Evolutionary conservation across 495 filamentous ascomycete genomes (phyloP), one percentile per base, ranked within the genome.

Genomic region (Chaetomidium leptoderma): DNA sequence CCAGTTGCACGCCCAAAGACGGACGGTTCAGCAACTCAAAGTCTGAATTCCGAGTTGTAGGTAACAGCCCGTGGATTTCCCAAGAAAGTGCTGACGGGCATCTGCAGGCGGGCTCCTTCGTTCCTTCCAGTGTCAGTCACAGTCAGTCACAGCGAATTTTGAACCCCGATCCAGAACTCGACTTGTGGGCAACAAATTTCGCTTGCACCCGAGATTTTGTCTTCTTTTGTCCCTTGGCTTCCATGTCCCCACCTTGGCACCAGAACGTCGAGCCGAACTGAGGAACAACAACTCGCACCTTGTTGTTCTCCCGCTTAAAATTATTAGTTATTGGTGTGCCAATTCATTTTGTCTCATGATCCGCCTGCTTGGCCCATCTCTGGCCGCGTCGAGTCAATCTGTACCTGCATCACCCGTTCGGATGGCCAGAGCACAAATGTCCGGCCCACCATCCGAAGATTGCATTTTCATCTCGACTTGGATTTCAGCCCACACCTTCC

Each of bases 391-490:
- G 23, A 23, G 10, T 23, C 32, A 57, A 57, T 61, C 43, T 61
- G 62, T 64, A 58, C 62, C 58, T 61, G 62, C 62, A 21, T 61
- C 49, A n/a, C 42, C 55, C 43, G 45, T 27, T 32, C 11, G 37
- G 16, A 17, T 37, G 35, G n/a, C 16, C 60, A 29, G 19, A 24
- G 16, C 45, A 24, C 44, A n/a, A n/a, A 30, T 26, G 27, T 27
- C 48, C 46, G 30, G 33, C 39, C 53, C 53, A 40, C 32, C 45
- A 39, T 53, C 53, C 54, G 44, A 40, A 21, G 29, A 47, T 55
- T 55, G 23, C 21, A 48, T n/a, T 10, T 43, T 61, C 52, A 56
- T 61, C 39, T 57, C 53, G 30, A 32, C 46, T 35, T 46, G 23
- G n/a, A 26, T 53, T 46, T 11, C 26, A 47, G 16, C 44, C 26